phyloP scores from a whole-genome alignment of 495 filamentous ascomycete genomes.

The Wilcoxina mikolae region DNA sequence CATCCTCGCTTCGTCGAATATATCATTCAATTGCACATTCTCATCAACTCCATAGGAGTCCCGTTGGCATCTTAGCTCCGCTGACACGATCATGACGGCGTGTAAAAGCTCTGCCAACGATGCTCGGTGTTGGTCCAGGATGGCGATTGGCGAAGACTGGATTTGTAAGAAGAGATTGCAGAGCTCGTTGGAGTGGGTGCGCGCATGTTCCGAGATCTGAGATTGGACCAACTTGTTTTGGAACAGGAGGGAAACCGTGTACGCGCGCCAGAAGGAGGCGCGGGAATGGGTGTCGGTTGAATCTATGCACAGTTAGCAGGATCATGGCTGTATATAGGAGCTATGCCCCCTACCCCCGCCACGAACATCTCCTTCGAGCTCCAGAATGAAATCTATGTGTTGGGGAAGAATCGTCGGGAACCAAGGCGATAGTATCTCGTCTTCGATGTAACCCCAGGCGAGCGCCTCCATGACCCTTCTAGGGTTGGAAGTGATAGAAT shows the following conservation, averaged over 20 bases:
- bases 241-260: neutral
- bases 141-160: neutral
- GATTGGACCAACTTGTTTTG: neutral
- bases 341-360: neutral
- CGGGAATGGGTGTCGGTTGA: neutral
- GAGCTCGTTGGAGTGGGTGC: neutral
- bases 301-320: neutral
- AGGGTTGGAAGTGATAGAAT: neutral
- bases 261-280: conserved; percentile 1
- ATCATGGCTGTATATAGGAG: neutral
- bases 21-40: neutral
- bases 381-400: neutral
- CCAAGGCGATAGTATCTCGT: neutral
- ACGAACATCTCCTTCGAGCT: neutral
- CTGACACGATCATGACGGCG: neutral
- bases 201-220: neutral
- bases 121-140: no score
- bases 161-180: neutral
- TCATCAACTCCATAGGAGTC: neutral
- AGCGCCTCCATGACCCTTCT: neutral
- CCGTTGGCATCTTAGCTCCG: neutral
- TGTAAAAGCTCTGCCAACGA: neutral
- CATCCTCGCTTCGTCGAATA: neutral
- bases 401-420: neutral
- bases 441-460: neutral